phyloP scores from a whole-genome alignment of 768 basidiomycete genomes.

The Naganishia friedmannii region DNA sequence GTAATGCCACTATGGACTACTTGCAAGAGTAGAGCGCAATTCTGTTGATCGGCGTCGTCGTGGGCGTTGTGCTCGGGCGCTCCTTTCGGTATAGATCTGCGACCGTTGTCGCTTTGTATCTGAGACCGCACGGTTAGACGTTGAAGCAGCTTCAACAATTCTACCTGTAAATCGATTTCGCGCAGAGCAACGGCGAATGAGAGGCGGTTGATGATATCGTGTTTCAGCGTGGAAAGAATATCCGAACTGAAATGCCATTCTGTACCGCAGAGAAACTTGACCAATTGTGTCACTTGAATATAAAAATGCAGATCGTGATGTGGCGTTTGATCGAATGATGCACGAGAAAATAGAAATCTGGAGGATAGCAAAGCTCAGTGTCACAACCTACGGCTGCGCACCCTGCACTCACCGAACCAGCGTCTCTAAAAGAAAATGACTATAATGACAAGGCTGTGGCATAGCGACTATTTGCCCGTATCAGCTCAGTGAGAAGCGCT shows the following conservation, averaged over 20 bases:
- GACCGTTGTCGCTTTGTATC: background rate
- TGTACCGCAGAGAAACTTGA: background rate
- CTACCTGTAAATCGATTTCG: conserved; percentile 18
- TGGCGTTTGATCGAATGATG: background rate
- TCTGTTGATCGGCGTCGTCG: conserved; percentile 12
- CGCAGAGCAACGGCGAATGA: conserved; percentile 1
- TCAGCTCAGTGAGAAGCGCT: background rate
- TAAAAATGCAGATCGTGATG: conserved; percentile 2
- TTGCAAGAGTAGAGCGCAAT: conserved; percentile 5
- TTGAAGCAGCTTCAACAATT: conserved; percentile 13
- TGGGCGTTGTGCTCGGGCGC: background rate
- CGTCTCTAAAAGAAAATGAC: conserved; percentile 18
- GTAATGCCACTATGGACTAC: conserved; percentile 12
- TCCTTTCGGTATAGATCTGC: background rate
- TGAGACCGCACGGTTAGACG: conserved; percentile 1
- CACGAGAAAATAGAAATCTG: conserved; percentile 10
- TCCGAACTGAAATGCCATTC: conserved; percentile 10
- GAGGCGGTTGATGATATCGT: conserved; percentile 23
- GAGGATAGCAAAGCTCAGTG: background rate
- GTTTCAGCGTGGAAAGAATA: conserved; percentile 4
- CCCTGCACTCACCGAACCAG: conserved; percentile 9
- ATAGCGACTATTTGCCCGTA: background rate
- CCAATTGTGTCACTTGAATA: background rate
- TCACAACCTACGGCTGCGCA: background rate
- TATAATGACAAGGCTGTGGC: conserved; percentile 22